Percentiles rank a stretch among this genome's conserved stretches.
Conservation (phyloP, 2,329 filamentous ascomycete genomes). For the Beauveria scarabaeidicola region DNA sequence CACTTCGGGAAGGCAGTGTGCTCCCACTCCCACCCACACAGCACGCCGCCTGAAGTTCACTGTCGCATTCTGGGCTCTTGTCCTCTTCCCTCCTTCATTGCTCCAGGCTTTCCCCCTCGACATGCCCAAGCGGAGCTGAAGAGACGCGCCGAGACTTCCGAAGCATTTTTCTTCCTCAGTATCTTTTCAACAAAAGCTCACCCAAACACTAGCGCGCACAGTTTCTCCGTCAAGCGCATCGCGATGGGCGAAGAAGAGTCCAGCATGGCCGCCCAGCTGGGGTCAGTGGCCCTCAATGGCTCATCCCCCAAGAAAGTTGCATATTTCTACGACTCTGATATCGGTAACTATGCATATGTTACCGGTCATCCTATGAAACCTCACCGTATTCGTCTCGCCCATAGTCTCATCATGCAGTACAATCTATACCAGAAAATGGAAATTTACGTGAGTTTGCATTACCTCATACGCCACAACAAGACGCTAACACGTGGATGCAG, state of each 20-base stretch:
- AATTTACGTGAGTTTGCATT: conserved; percentile 64
- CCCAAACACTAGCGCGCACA: not conserved
- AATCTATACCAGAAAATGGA: conserved; percentile 96
- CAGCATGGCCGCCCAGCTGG: conserved; percentile 29
- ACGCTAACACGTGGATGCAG: conserved; percentile 38
- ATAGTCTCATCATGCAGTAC: conserved; percentile 94
- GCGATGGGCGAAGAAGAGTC: conserved; percentile 30
- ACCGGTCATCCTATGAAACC: conserved; percentile 98
- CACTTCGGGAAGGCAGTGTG: not conserved
- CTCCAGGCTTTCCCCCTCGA: not conserved
- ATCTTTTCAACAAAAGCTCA: not conserved
- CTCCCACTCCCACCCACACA: not conserved
- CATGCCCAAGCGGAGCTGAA: not conserved
- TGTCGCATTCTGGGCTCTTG: conserved; percentile 1
- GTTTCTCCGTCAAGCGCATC: not conserved
- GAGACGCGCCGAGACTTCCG: not conserved
- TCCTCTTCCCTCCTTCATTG: not conserved
- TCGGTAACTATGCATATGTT: conserved; percentile 96
- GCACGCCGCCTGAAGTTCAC: conserved; percentile 2
- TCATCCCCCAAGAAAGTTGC: conserved; percentile 69
- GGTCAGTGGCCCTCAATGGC: conserved; percentile 39
- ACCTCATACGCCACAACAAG: not conserved
- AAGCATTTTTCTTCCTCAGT: not conserved
- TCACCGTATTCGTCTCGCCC: conserved; percentile 87
- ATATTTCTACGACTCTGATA: conserved; percentile 97